Conservation (phyloP, 106 monocot genomes). For the Dendrobium catenatum region DNA sequence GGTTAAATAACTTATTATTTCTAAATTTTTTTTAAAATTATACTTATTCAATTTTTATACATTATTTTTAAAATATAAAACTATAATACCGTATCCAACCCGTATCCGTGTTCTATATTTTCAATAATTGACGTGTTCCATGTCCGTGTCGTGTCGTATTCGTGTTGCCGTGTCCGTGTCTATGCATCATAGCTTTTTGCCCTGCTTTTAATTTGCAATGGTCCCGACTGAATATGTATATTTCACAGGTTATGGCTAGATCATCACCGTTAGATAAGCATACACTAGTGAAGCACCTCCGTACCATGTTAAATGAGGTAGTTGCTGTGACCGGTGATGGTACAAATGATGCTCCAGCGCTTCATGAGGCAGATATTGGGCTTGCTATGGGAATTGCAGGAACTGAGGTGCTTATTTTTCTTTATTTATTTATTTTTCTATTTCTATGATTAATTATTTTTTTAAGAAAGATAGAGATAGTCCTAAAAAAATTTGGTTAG, state of each 20-base stretch:
- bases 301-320: constrained; percentile 38
- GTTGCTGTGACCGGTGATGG: constrained; percentile 71
- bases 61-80: too few species aligned
- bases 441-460: not conserved
- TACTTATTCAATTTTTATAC: too few species aligned
- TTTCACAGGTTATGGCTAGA: constrained; percentile 44
- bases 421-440: not conserved
- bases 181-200: not conserved
- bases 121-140: too few species aligned
- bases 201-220: not conserved
- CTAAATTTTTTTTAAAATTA: too few species aligned
- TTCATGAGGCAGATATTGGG: constrained; percentile 50
- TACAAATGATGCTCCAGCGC: constrained; percentile 53
- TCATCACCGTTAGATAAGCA: constrained; percentile 56
- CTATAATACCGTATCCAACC: too few species aligned
- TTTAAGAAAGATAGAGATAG: too few species aligned
- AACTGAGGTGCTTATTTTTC: constrained; percentile 36
- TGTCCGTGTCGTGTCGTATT: too few species aligned
- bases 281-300: constrained; percentile 35
- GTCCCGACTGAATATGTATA: not conserved
- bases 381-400: constrained; percentile 61
- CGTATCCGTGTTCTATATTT: too few species aligned
- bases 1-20: too few species aligned
- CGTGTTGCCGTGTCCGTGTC: too few species aligned
- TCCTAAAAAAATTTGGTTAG: too few species aligned